These are phyloP conservation scores for Phytophthora kernoviae DNA, from an alignment of 352 stramenopile genomes.

Conservation along the genomic window DNA sequence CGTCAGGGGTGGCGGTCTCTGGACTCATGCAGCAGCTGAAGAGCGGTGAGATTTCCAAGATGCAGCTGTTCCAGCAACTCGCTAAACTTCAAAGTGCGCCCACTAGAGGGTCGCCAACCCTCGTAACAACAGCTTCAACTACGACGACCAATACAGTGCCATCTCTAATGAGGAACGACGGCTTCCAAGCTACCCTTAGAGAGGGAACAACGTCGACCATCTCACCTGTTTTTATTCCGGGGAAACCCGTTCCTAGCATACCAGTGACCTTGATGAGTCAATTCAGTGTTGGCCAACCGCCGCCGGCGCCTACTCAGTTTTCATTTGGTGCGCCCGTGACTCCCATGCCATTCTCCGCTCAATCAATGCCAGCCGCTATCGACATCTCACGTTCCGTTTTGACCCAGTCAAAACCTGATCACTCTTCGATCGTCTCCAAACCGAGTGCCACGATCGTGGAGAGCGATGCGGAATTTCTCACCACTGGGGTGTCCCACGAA, in stretches of 20 bases:
- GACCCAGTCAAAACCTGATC: slow-evolving; percentile 17
- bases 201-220: not conserved
- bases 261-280: not conserved
- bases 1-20: slow-evolving; percentile 51
- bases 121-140: slow-evolving; percentile 3
- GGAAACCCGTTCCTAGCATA: slow-evolving; percentile 2
- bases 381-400: too few species aligned
- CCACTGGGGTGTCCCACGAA: slow-evolving; percentile 71
- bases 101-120: not conserved
- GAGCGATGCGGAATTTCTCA: slow-evolving; percentile 54
- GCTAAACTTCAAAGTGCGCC: slow-evolving; percentile 60
- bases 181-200: slow-evolving; percentile 8
- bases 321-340: slow-evolving; percentile 24
- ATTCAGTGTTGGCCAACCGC: slow-evolving; percentile 5
- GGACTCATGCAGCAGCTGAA: slow-evolving; percentile 86
- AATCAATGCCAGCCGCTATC: slow-evolving; percentile 2
- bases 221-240: slow-evolving; percentile 18
- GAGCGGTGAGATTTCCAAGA: slow-evolving; percentile 83
- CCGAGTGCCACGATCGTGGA: slow-evolving; percentile 32
- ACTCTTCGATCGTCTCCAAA: slow-evolving; percentile 11
- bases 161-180: slow-evolving; percentile 2
- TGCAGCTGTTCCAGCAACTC: slow-evolving; percentile 86
- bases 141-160: slow-evolving; percentile 1
- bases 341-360: slow-evolving; percentile 8
- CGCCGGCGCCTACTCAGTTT: slow-evolving; percentile 16